A percentile compares a stretch with the other conserved stretches of the same genome.
phyloP scores from a whole-genome alignment of 148 eudicot species.

The Diospyros kaki region DNA sequence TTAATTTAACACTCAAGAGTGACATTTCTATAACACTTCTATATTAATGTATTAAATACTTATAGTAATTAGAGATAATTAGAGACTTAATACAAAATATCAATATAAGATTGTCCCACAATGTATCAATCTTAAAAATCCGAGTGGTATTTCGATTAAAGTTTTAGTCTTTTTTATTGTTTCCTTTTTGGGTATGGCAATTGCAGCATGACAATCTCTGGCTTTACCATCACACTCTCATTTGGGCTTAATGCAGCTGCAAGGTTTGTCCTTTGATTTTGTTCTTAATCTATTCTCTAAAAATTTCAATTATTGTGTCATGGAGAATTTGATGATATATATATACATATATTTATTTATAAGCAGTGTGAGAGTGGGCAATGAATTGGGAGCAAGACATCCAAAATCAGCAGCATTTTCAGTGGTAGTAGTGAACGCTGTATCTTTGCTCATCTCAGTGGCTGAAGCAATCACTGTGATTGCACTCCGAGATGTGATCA shows the following conservation, averaged over 20 bases:
- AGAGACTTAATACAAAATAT: no score
- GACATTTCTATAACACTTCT: no score
- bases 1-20: no score
- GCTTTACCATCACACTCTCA: slow-evolving; percentile 22
- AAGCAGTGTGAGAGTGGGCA: slow-evolving; percentile 27
- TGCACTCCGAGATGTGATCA: slow-evolving; percentile 17
- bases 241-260: slow-evolving; percentile 32
- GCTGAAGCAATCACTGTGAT: slow-evolving; percentile 11
- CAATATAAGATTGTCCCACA: no score
- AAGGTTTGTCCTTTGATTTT: slow-evolving; percentile 5
- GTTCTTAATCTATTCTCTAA: not conserved
- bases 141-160: no score
- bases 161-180: not conserved
- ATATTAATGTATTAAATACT: no score
- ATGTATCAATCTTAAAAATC: no score
- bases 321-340: not conserved
- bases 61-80: no score
- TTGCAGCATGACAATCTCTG: slow-evolving; percentile 21
- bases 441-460: slow-evolving; percentile 19
- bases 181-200: not conserved
- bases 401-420: slow-evolving; percentile 27
- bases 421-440: slow-evolving; percentile 12
- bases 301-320: not conserved
- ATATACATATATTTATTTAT: not conserved
- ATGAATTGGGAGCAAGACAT: slow-evolving; percentile 34